Evolutionary conservation across 2,329 filamentous ascomycete genomes (phyloP).

Genomic region (Fusarium sp.): DNA sequence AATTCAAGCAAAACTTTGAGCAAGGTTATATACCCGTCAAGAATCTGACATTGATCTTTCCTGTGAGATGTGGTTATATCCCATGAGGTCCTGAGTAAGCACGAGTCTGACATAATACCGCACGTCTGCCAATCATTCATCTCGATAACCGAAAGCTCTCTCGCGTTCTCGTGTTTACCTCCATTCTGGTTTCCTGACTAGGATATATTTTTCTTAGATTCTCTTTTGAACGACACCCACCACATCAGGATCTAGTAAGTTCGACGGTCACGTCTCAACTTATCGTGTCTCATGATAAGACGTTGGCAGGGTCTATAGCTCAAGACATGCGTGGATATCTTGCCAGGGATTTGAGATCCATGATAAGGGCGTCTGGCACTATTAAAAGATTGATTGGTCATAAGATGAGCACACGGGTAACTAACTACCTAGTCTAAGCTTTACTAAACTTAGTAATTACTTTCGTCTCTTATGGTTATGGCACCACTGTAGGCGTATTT

Average conservation of each 20-base stretch:
- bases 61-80: not conserved
- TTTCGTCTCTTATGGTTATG: not conserved
- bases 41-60: not conserved
- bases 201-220: not conserved
- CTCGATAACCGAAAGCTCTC: not conserved
- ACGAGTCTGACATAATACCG: not conserved
- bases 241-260: not conserved
- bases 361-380: too few species aligned
- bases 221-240: too few species aligned
- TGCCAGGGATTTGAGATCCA: too few species aligned
- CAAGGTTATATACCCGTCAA: not conserved
- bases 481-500: not conserved
- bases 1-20: not conserved
- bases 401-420: too few species aligned
- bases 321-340: too few species aligned
- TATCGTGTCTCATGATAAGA: not conserved
- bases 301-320: not conserved
- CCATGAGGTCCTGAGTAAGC: not conserved
- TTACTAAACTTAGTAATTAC: not conserved
- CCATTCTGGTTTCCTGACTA: not conserved
- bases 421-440: not conserved
- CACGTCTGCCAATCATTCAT: not conserved
- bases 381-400: too few species aligned
- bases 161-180: not conserved
- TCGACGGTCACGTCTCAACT: not conserved